Conservation (phyloP, 2,329 filamentous ascomycete species). For the Aspergillus sp. region DNA sequence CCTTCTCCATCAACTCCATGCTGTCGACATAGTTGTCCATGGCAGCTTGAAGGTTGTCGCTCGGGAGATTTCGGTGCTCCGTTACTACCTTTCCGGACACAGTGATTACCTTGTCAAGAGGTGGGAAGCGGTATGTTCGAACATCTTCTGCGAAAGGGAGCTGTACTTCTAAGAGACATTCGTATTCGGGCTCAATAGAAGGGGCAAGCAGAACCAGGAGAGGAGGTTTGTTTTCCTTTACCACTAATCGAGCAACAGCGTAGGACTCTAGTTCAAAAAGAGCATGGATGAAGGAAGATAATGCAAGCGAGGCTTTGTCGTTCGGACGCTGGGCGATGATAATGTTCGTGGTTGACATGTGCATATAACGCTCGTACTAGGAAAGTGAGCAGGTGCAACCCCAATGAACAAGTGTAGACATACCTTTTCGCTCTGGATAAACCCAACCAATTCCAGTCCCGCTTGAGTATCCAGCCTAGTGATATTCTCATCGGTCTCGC, state of each 20-base stretch:
- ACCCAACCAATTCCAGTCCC: constrained; percentile 82
- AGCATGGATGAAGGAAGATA: constrained; percentile 88
- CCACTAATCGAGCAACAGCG: constrained; percentile 82
- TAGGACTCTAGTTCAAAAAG: constrained; percentile 84
- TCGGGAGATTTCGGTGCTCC: constrained; percentile 83
- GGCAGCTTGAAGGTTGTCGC: constrained; percentile 70
- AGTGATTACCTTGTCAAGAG: constrained; percentile 83
- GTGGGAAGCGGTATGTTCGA: constrained; percentile 86
- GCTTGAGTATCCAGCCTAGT: constrained; percentile 82
- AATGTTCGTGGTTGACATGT: constrained; percentile 78
- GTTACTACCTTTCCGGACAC: constrained; percentile 80
- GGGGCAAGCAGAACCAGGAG: constrained; percentile 78
- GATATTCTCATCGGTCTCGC: constrained; percentile 81
- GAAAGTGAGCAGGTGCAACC: constrained; percentile 12
- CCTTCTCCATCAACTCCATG: constrained; percentile 79
- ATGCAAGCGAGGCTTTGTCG: constrained; percentile 77
- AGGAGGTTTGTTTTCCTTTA: constrained; percentile 81
- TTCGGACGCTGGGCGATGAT: constrained; percentile 79
- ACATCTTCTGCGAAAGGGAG: constrained; percentile 93
- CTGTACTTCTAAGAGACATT: constrained; percentile 87
- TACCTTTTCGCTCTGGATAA: constrained; percentile 74
- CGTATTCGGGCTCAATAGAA: constrained; percentile 74
- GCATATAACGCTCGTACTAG: constrained; percentile 81
- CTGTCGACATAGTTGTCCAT: constrained; percentile 93
- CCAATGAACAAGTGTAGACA: constrained; percentile 21